A percentile compares a stretch with the other conserved stretches of the same genome.
Evolutionary conservation across 768 basidiomycete genomes (phyloP).

Genomic region (Lentinula guzmanii): DNA sequence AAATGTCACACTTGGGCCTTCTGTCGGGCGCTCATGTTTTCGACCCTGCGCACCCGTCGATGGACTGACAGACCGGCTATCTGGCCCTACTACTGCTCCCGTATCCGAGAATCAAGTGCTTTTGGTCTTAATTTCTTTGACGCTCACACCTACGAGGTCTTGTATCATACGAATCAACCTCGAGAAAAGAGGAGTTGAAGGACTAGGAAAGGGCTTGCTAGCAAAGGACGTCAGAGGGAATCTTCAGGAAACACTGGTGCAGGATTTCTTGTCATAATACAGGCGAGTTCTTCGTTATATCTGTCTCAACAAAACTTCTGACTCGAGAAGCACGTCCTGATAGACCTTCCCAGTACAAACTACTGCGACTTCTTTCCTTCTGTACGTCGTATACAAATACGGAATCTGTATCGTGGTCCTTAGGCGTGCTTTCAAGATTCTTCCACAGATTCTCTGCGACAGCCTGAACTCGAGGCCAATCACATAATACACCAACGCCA

Average conservation of each 20-base stretch:
- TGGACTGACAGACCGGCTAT: neutral
- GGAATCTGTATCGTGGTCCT: neutral
- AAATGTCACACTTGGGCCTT: neutral
- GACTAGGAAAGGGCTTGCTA: neutral
- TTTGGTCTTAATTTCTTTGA: neutral
- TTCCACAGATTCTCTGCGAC: neutral
- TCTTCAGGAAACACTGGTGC: neutral
- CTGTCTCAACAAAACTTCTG: neutral
- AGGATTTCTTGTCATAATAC: neutral
- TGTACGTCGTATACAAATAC: neutral
- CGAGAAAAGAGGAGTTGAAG: neutral
- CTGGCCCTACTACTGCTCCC: neutral
- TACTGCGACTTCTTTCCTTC: neutral
- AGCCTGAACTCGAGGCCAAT: neutral
- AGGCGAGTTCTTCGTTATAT: neutral
- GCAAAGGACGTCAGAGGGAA: neutral
- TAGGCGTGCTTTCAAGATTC: neutral
- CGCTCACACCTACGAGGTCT: neutral
- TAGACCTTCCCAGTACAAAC: neutral
- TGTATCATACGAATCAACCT: neutral
- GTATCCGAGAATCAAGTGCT: neutral
- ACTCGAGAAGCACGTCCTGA: neutral
- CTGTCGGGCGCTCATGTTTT: neutral
- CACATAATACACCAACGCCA: neutral
- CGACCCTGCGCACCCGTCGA: neutral